Evolutionary conservation across 176 grass and related monocot species (phyloP), one percentile per base, ranked within the genome.

Genomic region (Chrysopogon serrulatus): DNA sequence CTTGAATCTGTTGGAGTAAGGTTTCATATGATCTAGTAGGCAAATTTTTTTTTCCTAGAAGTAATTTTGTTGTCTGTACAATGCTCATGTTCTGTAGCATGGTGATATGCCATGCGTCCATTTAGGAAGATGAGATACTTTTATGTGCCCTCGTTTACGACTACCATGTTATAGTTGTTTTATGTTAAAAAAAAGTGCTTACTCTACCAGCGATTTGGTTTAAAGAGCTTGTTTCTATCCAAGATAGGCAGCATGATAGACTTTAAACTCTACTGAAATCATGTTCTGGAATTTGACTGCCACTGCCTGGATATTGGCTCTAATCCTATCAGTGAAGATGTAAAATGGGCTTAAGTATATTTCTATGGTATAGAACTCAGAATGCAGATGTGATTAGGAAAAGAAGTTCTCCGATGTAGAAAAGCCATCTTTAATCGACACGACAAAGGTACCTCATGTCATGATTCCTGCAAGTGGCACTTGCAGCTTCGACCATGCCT

Each of bases 341-440:
- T 54, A 84, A 81, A 81, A 79, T 49, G 32, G 51, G 18, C 28
- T 83, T 79, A 86, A 79, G 68, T 68, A 44, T 65, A 90, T 78
- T 75, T 82, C 14, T 83, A 47, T 81, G 40, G 56, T 27, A 11
- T 83, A 73, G 68, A 83, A 87, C 86, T 47, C 69, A 85, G 73
- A 78, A 83, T 74, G 84, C 84, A 68, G 67, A 74, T 67, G 31
- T 61, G 79, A 56, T 83, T 79, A 90, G 69, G 67, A 78, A 86
- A 78, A 67, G 79, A 73, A 79, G 84, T 73, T 79, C 39, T 54
- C 34, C 47, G 61, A 32, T 48, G 48, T 90, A 87, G 79, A 83
- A 82, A 83, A 87, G 40, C 57, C 80, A 41, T 87, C 79, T 83
- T 79, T 74, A 74, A 90, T 86, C 5, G 39, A 83, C 86, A 31